Evolutionary conservation across 768 basidiomycete genomes (phyloP).

Genomic region (Coprinopsis marcescibilis): DNA sequence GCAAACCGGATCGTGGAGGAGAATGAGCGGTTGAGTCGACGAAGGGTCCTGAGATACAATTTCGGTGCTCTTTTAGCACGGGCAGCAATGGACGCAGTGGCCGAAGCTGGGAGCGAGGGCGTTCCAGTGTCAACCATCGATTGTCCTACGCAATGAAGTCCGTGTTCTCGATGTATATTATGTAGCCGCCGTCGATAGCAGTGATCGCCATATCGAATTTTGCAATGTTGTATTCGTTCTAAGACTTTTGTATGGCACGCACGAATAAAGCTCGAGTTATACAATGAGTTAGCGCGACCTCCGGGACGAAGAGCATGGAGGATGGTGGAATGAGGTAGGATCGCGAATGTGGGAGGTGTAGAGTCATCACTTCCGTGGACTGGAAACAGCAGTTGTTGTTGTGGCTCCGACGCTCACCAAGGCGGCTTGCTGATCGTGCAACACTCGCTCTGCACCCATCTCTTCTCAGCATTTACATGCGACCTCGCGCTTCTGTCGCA

Average conservation of each 20-base stretch:
- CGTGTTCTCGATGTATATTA: too few species aligned
- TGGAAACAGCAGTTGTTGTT: not conserved
- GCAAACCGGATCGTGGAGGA: constrained; percentile 49
- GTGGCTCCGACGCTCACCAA: not conserved
- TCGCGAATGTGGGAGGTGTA: not conserved
- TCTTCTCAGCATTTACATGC: not conserved
- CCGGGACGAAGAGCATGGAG: too few species aligned
- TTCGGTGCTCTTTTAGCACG: not conserved
- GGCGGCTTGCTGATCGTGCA: not conserved
- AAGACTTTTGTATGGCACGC: too few species aligned
- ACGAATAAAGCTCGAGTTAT: too few species aligned
- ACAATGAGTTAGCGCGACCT: too few species aligned
- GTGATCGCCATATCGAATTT: too few species aligned
- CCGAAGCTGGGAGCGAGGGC: too few species aligned
- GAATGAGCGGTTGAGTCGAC: constrained; percentile 35
- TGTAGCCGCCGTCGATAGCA: too few species aligned
- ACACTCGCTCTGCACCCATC: not conserved
- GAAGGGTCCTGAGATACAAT: not conserved
- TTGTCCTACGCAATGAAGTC: too few species aligned
- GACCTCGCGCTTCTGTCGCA: not conserved
- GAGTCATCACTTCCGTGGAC: not conserved
- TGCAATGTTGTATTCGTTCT: too few species aligned
- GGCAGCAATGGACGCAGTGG: not conserved
- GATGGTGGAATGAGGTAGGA: too few species aligned
- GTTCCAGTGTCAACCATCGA: too few species aligned